Conservation (phyloP, 768 basidiomycete species). For the Rhodotorula taiwanensis region DNA sequence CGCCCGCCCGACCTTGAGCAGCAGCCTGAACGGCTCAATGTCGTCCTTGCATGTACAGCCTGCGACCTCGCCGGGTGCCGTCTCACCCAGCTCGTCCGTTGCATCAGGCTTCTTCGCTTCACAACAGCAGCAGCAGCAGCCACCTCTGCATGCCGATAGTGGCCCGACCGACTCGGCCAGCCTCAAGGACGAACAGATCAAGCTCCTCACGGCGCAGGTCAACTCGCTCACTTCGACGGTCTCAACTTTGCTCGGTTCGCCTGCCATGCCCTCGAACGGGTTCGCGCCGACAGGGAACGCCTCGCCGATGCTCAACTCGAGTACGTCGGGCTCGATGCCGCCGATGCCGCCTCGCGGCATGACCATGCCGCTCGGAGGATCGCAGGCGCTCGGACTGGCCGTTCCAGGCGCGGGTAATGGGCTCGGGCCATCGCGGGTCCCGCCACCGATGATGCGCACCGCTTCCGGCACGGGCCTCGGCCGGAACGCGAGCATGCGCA, state of each 20-base stretch:
- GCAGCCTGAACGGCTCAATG: constrained; percentile 8
- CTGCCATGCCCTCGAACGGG: not conserved
- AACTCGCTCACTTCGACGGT: constrained; percentile 76
- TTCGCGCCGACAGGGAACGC: constrained; percentile 1
- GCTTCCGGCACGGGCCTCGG: constrained; percentile 9
- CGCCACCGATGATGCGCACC: constrained; percentile 9
- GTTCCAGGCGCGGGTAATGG: constrained; percentile 6
- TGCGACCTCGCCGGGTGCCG: not conserved
- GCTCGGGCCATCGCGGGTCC: constrained; percentile 9
- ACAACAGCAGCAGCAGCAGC: constrained; percentile 37
- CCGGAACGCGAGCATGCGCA: constrained; percentile 16
- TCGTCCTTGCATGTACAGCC: constrained; percentile 44
- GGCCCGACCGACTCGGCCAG: constrained; percentile 35
- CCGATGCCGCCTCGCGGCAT: constrained; percentile 42
- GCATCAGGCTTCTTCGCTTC: constrained; percentile 39
- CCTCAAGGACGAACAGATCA: constrained; percentile 51
- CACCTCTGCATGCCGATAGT: not conserved
- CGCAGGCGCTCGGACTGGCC: not conserved
- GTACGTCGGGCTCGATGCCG: constrained; percentile 43
- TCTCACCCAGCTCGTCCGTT: not conserved
- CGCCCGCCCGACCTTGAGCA: constrained; percentile 2
- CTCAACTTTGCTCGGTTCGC: constrained; percentile 63
- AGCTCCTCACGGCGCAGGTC: constrained; percentile 63
- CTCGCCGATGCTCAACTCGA: too few species aligned
- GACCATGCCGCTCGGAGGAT: constrained; percentile 17